phyloP scores from a whole-genome alignment of 2,329 filamentous ascomycete genomes.

The Ramularia collo-cygni region DNA sequence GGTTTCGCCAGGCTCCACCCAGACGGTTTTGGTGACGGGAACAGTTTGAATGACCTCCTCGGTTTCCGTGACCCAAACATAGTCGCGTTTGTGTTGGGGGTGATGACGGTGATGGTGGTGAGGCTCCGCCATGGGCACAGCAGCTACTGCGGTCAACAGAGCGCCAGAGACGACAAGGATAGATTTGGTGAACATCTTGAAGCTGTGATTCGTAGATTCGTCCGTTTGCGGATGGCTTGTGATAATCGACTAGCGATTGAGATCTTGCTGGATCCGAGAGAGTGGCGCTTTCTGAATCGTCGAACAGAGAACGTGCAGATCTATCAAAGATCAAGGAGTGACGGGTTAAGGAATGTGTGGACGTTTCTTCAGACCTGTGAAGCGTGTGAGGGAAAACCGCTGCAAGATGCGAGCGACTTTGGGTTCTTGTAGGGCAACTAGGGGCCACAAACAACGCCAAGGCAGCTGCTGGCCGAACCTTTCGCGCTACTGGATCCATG shows the following conservation, averaged over 20 bases:
- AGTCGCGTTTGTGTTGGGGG: conserved; percentile 32
- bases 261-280: conserved; percentile 4
- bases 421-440: conserved; percentile 14
- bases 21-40: conserved; percentile 43
- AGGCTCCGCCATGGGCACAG: conserved; percentile 23
- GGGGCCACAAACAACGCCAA: conserved; percentile 3
- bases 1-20: conserved; percentile 32
- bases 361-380: conserved; percentile 22
- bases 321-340: conserved; percentile 24
- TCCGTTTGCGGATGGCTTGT: conserved; percentile 13
- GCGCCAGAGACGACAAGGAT: conserved; percentile 26
- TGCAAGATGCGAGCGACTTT: conserved; percentile 9
- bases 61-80: conserved; percentile 46
- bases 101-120: conserved; percentile 15
- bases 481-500: conserved; percentile 5
- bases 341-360: conserved; percentile 20
- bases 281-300: conserved; percentile 4
- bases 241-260: conserved; percentile 16
- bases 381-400: conserved; percentile 13
- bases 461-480: conserved; percentile 1
- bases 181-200: conserved; percentile 27
- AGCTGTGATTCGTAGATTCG: conserved; percentile 6
- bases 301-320: conserved; percentile 18
- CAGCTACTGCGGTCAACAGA: conserved; percentile 24
- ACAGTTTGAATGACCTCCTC: conserved; percentile 44